A percentile compares a stretch with the other conserved stretches of the same genome.
Conservation (phyloP, 805 yeast genomes). For the Pichia thaimueangensis region DNA sequence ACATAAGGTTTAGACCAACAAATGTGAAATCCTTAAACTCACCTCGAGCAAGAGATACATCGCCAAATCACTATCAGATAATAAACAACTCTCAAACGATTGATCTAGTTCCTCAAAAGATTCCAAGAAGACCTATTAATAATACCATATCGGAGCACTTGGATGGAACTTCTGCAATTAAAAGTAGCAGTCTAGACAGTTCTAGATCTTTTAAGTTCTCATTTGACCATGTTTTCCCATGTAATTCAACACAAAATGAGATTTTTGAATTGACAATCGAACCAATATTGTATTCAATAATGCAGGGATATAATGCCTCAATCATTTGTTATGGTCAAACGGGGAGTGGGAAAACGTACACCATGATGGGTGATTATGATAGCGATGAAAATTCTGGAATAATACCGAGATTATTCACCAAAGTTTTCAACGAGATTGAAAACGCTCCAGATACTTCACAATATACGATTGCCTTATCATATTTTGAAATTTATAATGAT, state of each 20-base stretch:
- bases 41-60: not conserved
- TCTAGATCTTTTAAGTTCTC: slow-evolving; percentile 27
- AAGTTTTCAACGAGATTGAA: slow-evolving; percentile 49
- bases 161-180: not conserved
- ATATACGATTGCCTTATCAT: slow-evolving; percentile 50
- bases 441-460: slow-evolving; percentile 6
- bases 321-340: slow-evolving; percentile 70
- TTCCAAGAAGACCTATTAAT: not conserved
- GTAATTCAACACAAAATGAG: slow-evolving; percentile 45
- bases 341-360: slow-evolving; percentile 77
- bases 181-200: not conserved
- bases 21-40: too few relatives aligned
- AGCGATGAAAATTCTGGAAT: slow-evolving; percentile 46
- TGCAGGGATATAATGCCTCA: slow-evolving; percentile 49
- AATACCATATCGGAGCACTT: not conserved
- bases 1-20: slow-evolving; percentile 3
- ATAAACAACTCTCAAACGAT: not conserved
- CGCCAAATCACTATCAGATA: slow-evolving; percentile 3
- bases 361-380: slow-evolving; percentile 59
- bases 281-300: slow-evolving; percentile 61
- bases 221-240: slow-evolving; percentile 60
- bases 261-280: slow-evolving; percentile 53
- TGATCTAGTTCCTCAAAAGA: not conserved
- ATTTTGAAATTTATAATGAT: slow-evolving; percentile 80
- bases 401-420: slow-evolving; percentile 65